Percentiles rank a stretch among this genome's conserved stretches.
phyloP scores from a whole-genome alignment of 345 rosid genomes.

The Durio zibethinus region DNA sequence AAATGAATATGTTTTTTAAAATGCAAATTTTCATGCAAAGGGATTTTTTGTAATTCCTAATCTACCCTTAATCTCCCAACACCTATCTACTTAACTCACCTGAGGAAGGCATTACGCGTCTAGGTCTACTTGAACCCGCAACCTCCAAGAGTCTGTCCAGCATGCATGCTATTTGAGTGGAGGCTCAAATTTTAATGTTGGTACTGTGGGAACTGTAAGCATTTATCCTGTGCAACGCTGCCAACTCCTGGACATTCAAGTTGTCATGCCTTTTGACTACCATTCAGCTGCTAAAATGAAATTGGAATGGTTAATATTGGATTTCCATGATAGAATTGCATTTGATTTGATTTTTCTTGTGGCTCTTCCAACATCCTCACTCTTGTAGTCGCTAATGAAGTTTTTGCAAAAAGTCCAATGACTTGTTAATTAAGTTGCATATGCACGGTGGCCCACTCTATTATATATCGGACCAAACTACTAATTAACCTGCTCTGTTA shows the following conservation, averaged over 20 bases:
- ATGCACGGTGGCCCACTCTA: neutral
- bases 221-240: neutral
- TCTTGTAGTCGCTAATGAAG: neutral
- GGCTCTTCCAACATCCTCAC: neutral
- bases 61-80: too few relatives aligned
- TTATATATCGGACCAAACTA: neutral
- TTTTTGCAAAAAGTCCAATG: neutral
- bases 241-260: neutral
- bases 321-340: neutral
- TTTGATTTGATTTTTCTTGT: neutral
- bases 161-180: too few relatives aligned
- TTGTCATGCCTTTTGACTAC: neutral
- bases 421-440: neutral
- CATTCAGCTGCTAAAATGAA: neutral
- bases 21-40: neutral
- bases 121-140: too few relatives aligned
- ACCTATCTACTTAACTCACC: too few relatives aligned
- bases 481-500: neutral
- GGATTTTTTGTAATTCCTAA: neutral
- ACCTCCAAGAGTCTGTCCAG: too few relatives aligned
- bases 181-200: neutral
- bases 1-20: neutral
- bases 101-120: too few relatives aligned
- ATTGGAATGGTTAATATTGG: neutral
- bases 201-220: neutral